Base-by-base conservation (phyloP, 352 stramenopile species). In the Pythium graminicola region DNA sequence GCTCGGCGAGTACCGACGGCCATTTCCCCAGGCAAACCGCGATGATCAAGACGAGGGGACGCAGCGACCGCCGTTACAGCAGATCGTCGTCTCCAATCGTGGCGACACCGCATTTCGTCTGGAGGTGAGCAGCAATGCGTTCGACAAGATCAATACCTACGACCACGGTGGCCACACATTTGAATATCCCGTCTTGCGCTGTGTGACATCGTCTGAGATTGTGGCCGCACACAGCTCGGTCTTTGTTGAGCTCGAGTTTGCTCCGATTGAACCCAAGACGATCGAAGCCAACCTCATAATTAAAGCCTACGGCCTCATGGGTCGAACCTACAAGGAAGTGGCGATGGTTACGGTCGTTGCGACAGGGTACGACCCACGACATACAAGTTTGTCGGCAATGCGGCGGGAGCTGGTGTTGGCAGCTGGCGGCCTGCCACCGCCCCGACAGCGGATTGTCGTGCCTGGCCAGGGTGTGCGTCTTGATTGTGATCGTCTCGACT, bases 191-290 rank as follows among this genome's bases (percentile, higher is more conserved):
- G 69, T 89, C 51, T 58, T 93, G 1, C 60, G 57, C 0, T 90
- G 82, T 54, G 43, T 50, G 28, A 75, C 60, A 22, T 69, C 54
- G 16, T 77, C 70, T 8, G 68, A 85, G 48, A 80, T 88, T 49
- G 66, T 93, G 9, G 65, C 77, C 6, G 67, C 79, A 0, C 70
- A 73, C 17, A 84, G 75, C 45, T 85, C 69, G 0, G 65, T 76
- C 29, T 86, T 75, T 24, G 45, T 93, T 4, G 76, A 93, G 22
- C 60, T 93, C 14, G 76, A 85, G 58, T 93, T 93, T 53, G 85
- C 79, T 38, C 82, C 82, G 17, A 73, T 89, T 33, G 71, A 86
- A 63, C 52, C 68, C 43, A 70, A 69, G 43, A 72, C 61, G 1
- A 55, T 89, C 13, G 65, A 85, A 10, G 64, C 69, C 2, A 62